Evolutionary conservation across 305 asterid species (phyloP), one percentile per base, ranked within the genome.

Genomic region (Petunia hybrid): DNA sequence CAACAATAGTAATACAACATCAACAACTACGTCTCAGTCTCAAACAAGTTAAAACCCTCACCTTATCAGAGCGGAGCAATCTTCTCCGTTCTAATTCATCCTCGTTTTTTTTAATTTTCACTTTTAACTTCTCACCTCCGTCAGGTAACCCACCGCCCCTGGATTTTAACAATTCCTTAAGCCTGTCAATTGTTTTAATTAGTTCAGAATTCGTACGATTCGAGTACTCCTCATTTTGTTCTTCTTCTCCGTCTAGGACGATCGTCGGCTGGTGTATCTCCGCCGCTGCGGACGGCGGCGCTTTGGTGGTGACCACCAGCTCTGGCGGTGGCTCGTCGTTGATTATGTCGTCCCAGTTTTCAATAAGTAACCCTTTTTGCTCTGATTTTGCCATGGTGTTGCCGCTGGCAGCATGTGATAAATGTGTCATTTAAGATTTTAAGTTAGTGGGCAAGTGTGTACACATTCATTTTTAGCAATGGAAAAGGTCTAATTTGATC

Each of bases 71-170:
- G 31, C 8, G 42, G 8, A 60, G 64, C 51, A 80, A 36, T 13
- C 38, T 8, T 3, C 86, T 77, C 59, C 84, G 83, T 84, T 82
- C 81, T 46, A 71, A 16, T 86, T 94, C 97, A 53, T 76, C 89
- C 86, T 85, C 90, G 1, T 12, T 14, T 43, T 5, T 80, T 82
- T 45, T 64, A 61, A 91, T n/a, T 12, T 0, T 9, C 14, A 5
- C 16, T 67, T 48, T 81, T 38, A 85, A 38, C 87, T 89, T 91
- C 12, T n/a, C 86, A 13, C 98, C 98, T 10, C 89, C 87, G 46
- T 94, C 96, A 0, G 35, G 2, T 85, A 90, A 86, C 2, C 0
- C 81, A 57, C 1, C 1, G 9, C 68, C 9, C 71, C 3, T 1
- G n/a, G 0, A 1, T 1, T 4, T 1, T 6, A 78, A 59, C 8